Evolutionary conservation across 2,329 filamentous ascomycete genomes (phyloP), one percentile per base, ranked within the genome.

Genomic region (Aspergillus thermomutatus): DNA sequence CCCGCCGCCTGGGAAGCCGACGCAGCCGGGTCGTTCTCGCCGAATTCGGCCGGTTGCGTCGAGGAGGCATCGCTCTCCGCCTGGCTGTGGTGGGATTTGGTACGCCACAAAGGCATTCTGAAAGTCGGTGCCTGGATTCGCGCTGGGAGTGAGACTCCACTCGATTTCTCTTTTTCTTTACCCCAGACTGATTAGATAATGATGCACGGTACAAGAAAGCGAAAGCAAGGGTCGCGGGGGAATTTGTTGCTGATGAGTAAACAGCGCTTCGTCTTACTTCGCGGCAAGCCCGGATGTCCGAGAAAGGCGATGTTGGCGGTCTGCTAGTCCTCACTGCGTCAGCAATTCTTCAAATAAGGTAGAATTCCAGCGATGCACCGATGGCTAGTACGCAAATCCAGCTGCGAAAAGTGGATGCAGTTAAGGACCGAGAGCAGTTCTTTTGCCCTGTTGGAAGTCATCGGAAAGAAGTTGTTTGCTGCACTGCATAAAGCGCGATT

Each of bases 1-100:
- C 72, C 69, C 6, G 71, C 62, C 17, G 72, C 72, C 54, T 72
- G 70, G 46, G 65, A 66, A 25, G 72, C 72, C 23, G 72, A 73
- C 14, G 69, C 72, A 50, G 64, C 63, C 49, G 68, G 62, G 59
- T 75, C 72, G 61, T 74, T 74, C 51, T 73, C 69, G 2, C 65
- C 10, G 21, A 26, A 46, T 7, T 46, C 43, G 65, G 11, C 67
- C 66, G 34, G 68, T 68, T 46, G 64, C 59, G 37, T 67, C 66
- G 66, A 55, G 25, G 59, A 60, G 52, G 61, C 57, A 43, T 67
- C 65, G 59, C 63, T 61, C 56, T 66, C 63, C 50, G 65, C 62
- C 61, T 72, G 64, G 60, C 57, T 63, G 54, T 68, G 61, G 53
- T 65, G 60, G 43, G 68, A 66, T 55, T 72, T 71, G 51, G 67